Conservation (phyloP, 768 basidiomycete genomes). For the Tricholoma terreum region DNA sequence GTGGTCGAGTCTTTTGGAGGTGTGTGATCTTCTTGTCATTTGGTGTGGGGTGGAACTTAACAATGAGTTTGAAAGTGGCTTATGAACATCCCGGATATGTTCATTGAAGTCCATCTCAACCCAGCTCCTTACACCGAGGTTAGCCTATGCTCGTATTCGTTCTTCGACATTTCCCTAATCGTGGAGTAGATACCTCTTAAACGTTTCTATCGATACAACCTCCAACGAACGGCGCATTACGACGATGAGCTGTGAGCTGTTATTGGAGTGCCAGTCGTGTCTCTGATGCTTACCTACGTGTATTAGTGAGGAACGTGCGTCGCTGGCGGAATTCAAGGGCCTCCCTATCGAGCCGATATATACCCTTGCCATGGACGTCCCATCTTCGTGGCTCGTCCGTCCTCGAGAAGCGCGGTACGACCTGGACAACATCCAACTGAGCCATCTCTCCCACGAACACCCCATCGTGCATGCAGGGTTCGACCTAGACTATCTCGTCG, state of each 20-base stretch:
- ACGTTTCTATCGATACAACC: slow-evolving; percentile 84
- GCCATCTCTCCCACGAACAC: slow-evolving; percentile 56
- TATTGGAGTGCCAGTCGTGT: not conserved
- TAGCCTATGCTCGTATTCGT: slow-evolving; percentile 10
- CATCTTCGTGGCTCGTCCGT: slow-evolving; percentile 88
- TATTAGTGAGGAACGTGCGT: slow-evolving; percentile 54
- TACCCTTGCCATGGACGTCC: slow-evolving; percentile 91
- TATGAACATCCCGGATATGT: slow-evolving; percentile 57
- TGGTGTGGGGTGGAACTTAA: not conserved
- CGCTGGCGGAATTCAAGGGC: slow-evolving; percentile 60
- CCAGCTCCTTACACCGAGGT: slow-evolving; percentile 71
- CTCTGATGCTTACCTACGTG: not conserved
- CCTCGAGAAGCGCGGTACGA: slow-evolving; percentile 88
- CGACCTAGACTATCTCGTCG: slow-evolving; percentile 85
- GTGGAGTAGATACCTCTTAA: slow-evolving; percentile 75
- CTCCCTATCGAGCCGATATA: slow-evolving; percentile 88
- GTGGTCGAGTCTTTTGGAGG: slow-evolving; percentile 79
- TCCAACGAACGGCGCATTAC: slow-evolving; percentile 56
- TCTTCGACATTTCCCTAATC: not conserved
- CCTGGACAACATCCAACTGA: slow-evolving; percentile 92
- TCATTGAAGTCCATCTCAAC: slow-evolving; percentile 77
- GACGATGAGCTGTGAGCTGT: slow-evolving; percentile 64
- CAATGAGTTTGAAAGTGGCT: slow-evolving; percentile 48
- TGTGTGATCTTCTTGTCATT: slow-evolving; percentile 26
- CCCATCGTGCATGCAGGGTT: slow-evolving; percentile 75